Evolutionary conservation across 192 early-diverging fungal species (phyloP).

Genomic region (Kappamyces sp.): DNA sequence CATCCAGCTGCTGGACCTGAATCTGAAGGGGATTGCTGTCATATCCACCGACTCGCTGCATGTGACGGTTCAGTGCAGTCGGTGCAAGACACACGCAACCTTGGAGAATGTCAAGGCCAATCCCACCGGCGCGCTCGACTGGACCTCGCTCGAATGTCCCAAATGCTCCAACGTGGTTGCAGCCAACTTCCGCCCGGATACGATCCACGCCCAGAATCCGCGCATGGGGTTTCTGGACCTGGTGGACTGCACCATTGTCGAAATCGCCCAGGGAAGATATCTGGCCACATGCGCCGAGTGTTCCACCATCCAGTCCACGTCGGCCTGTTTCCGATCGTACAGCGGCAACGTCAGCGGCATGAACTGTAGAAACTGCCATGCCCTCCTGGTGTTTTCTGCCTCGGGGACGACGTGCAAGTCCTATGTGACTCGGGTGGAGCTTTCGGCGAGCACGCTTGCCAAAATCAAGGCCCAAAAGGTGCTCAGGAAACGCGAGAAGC

Average conservation of each 20-base stretch:
- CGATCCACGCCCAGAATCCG: constrained; percentile 47
- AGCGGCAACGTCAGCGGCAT: neutral
- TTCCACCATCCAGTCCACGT: too few relatives aligned
- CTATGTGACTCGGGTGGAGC: constrained; percentile 3
- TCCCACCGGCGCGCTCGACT: constrained; percentile 20
- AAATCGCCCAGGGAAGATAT: constrained; percentile 68
- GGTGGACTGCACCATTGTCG: constrained; percentile 58
- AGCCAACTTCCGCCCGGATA: constrained; percentile 53
- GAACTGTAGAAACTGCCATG: neutral
- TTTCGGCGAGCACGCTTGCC: neutral
- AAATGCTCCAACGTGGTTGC: constrained; percentile 50
- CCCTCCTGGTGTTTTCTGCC: neutral
- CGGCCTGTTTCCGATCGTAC: constrained; percentile 47
- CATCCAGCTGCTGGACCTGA: constrained; percentile 57
- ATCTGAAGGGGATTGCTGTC: constrained; percentile 61
- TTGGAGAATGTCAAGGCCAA: constrained; percentile 46
- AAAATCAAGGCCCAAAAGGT: constrained; percentile 29
- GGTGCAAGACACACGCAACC: constrained; percentile 67
- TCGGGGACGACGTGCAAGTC: neutral
- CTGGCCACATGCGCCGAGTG: constrained; percentile 68
- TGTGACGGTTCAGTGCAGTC: constrained; percentile 61
- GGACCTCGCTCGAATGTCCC: constrained; percentile 46
- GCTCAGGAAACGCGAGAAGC: constrained; percentile 46
- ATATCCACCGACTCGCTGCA: constrained; percentile 59
- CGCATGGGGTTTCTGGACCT: constrained; percentile 71